phyloP scores from a whole-genome alignment of 306 rosid species.

The Cercis canadensis region DNA sequence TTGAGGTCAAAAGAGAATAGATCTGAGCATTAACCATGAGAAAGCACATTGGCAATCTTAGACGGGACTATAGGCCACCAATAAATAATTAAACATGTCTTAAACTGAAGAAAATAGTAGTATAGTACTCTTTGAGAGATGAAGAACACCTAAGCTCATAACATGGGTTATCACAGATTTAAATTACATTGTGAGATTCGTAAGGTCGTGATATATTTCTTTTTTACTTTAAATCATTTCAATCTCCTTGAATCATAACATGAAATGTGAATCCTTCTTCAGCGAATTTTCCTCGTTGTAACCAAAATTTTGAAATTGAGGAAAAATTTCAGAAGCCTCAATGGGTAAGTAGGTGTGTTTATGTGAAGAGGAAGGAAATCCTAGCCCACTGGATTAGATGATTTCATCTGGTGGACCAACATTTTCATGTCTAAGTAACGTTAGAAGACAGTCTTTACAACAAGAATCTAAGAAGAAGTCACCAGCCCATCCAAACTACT shows the following conservation, averaged over 20 bases:
- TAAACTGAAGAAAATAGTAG: neutral
- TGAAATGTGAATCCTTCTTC: neutral
- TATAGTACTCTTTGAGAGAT: neutral
- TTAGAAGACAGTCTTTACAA: no score
- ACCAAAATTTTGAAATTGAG: neutral
- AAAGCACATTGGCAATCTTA: neutral
- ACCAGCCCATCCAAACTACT: no score
- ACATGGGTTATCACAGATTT: neutral
- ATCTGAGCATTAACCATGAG: neutral
- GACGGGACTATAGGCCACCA: neutral
- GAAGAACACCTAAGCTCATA: neutral
- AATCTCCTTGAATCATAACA: constrained; percentile 11
- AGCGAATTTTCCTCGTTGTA: neutral
- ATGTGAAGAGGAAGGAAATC: no score
- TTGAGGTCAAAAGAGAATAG: neutral
- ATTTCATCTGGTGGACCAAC: neutral
- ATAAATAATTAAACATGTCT: neutral
- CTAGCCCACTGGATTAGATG: constrained; percentile 4
- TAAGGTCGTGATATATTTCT: neutral
- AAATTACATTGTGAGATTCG: neutral
- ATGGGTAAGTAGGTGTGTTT: no score
- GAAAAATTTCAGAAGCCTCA: no score
- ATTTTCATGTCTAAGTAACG: no score
- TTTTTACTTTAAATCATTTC: neutral
- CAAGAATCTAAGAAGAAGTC: no score